phyloP scores from a whole-genome alignment of 2,329 filamentous ascomycete species.

The Lachnellula willkommii region DNA sequence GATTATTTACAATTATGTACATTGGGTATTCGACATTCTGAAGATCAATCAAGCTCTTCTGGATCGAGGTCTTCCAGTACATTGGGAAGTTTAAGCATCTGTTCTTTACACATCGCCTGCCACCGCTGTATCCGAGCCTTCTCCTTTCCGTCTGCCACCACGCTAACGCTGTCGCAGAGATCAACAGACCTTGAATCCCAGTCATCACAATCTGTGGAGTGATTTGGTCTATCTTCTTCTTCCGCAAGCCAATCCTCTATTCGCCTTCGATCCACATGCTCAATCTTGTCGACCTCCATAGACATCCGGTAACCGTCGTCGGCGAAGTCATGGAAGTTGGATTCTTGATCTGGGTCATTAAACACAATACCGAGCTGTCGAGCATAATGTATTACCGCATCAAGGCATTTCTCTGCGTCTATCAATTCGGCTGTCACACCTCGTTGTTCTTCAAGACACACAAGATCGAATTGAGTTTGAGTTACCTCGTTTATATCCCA shows the following conservation, averaged over 20 bases:
- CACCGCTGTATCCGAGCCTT: slow-evolving; percentile 12
- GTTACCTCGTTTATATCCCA: not conserved
- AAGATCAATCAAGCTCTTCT: not conserved
- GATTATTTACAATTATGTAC: not conserved
- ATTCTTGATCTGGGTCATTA: slow-evolving; percentile 9
- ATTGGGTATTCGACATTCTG: not conserved
- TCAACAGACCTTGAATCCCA: slow-evolving; percentile 8
- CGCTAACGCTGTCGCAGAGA: slow-evolving; percentile 12
- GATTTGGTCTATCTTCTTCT: not conserved
- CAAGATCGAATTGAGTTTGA: slow-evolving; percentile 12
- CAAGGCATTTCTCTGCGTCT: slow-evolving; percentile 7
- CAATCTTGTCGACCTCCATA: slow-evolving; percentile 9
- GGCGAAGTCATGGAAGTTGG: slow-evolving; percentile 8
- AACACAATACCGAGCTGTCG: slow-evolving; percentile 6
- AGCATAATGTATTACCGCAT: slow-evolving; percentile 1
- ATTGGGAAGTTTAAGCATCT: not conserved
- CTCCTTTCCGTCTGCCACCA: slow-evolving; percentile 8
- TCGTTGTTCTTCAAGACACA: slow-evolving; percentile 4
- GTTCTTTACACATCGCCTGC: slow-evolving; percentile 4
- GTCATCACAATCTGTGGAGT: slow-evolving; percentile 3
- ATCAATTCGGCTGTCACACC: slow-evolving; percentile 1
- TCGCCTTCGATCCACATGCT: slow-evolving; percentile 8
- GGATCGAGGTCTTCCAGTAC: not conserved
- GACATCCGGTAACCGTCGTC: slow-evolving; percentile 19
- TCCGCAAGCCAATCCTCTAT: slow-evolving; percentile 15